phyloP scores from a whole-genome alignment of 139 green algal species.

The Chlamydomonas incerta region DNA sequence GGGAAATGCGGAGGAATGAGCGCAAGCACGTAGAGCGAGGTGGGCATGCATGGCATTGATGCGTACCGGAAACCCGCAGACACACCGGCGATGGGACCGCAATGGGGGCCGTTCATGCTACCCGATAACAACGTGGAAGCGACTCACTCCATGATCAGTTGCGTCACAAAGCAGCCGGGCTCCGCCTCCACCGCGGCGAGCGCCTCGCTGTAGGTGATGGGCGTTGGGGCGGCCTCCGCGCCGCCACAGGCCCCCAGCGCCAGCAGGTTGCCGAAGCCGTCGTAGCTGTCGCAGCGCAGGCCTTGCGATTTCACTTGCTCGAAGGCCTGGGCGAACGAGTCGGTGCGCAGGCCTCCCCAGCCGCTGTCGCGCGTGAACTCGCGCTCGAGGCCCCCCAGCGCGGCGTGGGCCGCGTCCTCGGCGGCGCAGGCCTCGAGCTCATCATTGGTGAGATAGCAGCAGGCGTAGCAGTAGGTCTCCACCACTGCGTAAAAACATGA shows the following conservation, averaged over 20 bases:
- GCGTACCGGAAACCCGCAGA: too few relatives aligned
- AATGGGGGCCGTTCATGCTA: too few relatives aligned
- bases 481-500: too few relatives aligned
- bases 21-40: too few relatives aligned
- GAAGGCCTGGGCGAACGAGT: background rate
- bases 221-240: background rate
- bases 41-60: too few relatives aligned
- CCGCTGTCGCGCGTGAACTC: background rate
- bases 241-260: background rate
- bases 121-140: too few relatives aligned
- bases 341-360: background rate
- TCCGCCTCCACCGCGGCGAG: background rate
- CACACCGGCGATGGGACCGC: too few relatives aligned
- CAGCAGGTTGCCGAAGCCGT: background rate
- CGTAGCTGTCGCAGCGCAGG: background rate
- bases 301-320: background rate
- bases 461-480: conserved; percentile 1
- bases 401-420: background rate
- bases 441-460: background rate
- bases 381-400: too few relatives aligned
- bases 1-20: too few relatives aligned
- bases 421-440: background rate
- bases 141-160: conserved; percentile 9
- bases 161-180: background rate
- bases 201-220: background rate